These are phyloP conservation scores for Neofusicoccum laricinum DNA, from an alignment of 2,329 filamentous ascomycete genomes.

Conservation along the genomic window DNA sequence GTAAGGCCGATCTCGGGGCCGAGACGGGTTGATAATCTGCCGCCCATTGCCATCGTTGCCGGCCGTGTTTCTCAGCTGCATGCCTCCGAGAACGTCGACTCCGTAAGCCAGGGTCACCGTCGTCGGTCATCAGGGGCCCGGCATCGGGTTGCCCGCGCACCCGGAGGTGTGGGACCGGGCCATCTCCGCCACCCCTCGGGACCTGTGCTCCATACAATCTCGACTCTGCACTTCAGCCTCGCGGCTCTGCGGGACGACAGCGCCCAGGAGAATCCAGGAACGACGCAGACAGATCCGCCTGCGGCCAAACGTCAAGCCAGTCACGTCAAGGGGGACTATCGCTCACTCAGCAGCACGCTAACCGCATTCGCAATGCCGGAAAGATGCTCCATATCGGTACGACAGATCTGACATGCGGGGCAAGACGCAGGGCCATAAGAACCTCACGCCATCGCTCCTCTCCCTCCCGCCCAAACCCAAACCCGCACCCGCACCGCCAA, in stretches of 20 bases:
- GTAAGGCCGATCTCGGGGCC: constrained; percentile 13
- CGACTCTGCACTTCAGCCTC: background rate
- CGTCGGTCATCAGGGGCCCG: background rate
- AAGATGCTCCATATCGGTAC: background rate
- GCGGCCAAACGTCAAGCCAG: background rate
- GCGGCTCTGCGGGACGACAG: background rate
- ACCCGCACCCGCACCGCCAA: background rate
- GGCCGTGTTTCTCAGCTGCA: background rate
- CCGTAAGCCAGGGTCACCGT: background rate
- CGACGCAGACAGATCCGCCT: background rate
- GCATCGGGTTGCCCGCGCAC: background rate
- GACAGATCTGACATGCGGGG: background rate
- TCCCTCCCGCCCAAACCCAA: background rate
- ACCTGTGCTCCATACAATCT: background rate
- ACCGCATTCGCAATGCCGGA: too few relatives aligned
- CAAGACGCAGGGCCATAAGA: background rate
- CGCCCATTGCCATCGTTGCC: background rate
- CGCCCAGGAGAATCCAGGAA: background rate
- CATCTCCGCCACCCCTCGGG: too few relatives aligned
- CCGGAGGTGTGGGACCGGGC: background rate
- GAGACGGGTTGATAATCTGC: background rate
- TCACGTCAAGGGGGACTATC: too few relatives aligned
- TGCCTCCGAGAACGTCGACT: too few relatives aligned
- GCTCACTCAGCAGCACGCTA: background rate
- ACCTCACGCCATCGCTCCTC: background rate